Base-by-base conservation (phyloP, 257 asterid species). In the Thymus quinquecostatus region DNA sequence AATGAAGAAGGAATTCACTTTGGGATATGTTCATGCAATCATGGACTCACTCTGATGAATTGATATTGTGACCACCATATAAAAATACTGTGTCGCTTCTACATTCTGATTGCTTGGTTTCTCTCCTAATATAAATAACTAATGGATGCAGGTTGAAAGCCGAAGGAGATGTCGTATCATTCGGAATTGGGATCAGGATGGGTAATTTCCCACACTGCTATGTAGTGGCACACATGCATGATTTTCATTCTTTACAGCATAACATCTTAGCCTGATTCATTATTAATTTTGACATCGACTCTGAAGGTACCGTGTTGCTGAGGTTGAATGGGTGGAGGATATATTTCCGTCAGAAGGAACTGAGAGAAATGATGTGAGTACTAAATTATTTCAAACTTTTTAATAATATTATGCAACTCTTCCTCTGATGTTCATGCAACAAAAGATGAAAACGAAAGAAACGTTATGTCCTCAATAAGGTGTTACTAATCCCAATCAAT, bases 281-380 rank as follows among this genome's bases (percentile, higher is more conserved):
- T 58, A n/a, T 68, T 63, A 8, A 58, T 8, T 49, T 64, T 40
- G 48, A 70, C 33, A 45, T 47, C 66, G 65, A 55, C 64, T 78
- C 34, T 88, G 80, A 80, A 95, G 99, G 75, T 95, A 95, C 75
- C 99, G 99, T 7, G 77, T 95, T 40, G 96, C 94, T 66, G 98
- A 95, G 88, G 92, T 95, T 60, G 97, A 92, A 76, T 92, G 99
- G 99, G 86, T 88, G 45, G 85, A 85, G 10, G 99, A 92, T 75
- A 61, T 56, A 49, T 29, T 1, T 81, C 91, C 88, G 27, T 66
- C 81, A 28, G 97, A 85, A 79, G 98, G 91, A 73, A 36, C 81
- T 38, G 98, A 90, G 82, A 88, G 87, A 76, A 70, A 72, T 77
- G 95, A 84, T 33, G 99, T 95, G 83, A 88, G 92, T 78, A 64